Conservation (phyloP, 768 basidiomycete genomes). For the Mycena alexandri region DNA sequence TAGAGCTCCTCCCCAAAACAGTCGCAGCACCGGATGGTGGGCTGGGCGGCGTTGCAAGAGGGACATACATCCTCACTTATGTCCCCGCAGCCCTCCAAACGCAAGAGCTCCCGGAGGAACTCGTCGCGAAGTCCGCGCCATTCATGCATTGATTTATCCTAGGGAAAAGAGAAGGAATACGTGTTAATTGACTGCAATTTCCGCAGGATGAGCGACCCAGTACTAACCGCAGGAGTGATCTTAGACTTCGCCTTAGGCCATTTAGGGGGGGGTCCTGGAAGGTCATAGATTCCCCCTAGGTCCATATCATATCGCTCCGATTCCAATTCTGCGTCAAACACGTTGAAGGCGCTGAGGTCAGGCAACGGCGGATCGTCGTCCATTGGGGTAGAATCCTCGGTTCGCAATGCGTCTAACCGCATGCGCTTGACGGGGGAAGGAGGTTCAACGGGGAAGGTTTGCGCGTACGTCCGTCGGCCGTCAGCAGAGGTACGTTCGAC, state of each 20-base stretch:
- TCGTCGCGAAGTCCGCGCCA: not conserved
- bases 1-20: no score
- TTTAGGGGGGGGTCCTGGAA: not conserved
- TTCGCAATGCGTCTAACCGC: not conserved
- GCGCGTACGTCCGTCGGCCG: not conserved
- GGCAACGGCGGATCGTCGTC: not conserved
- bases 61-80: not conserved
- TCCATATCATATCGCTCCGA: not conserved
- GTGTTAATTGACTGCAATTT: no score
- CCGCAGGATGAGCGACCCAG: not conserved
- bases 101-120: not conserved
- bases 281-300: not conserved
- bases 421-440: not conserved
- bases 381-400: not conserved
- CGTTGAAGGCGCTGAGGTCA: no score
- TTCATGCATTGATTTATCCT: not conserved
- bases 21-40: no score
- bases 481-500: not conserved
- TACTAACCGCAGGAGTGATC: not conserved
- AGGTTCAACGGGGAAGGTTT: not conserved
- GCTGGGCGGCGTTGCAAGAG: not conserved
- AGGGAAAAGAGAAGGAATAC: not conserved
- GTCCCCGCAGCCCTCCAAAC: not conserved
- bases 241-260: no score
- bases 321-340: not conserved